Conservation (phyloP, 2,329 filamentous ascomycete species). For the Hymenoscyphus albidus region DNA sequence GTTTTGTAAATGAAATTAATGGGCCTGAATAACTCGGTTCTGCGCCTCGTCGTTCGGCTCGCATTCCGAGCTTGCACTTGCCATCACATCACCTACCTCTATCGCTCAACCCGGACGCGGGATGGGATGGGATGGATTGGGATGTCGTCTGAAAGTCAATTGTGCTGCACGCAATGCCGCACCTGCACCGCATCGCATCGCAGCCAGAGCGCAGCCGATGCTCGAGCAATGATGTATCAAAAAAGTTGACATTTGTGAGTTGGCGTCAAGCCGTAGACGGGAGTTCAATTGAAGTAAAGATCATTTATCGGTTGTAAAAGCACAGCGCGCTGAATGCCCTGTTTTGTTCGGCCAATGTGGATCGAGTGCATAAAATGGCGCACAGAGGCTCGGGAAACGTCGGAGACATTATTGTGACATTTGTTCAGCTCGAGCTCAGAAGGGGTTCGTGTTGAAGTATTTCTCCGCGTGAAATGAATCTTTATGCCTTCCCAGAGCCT, state of each 20-base stretch:
- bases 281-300: neutral
- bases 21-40: neutral
- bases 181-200: neutral
- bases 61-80: neutral
- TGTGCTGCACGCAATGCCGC: conserved; percentile 2
- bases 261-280: neutral
- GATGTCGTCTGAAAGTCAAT: neutral
- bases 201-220: conserved; percentile 3
- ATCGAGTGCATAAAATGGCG: conserved; percentile 22
- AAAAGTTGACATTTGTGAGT: neutral
- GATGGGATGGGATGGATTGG: neutral
- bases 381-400: conserved; percentile 20
- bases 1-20: conserved; percentile 4
- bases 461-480: conserved; percentile 31
- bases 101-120: neutral
- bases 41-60: neutral
- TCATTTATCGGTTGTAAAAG: neutral
- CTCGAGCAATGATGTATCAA: neutral
- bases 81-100: neutral
- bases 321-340: conserved; percentile 1
- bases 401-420: conserved; percentile 15
- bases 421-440: conserved; percentile 11
- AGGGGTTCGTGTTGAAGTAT: conserved; percentile 25
- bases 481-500: conserved; percentile 21
- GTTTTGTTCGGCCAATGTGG: conserved; percentile 3